Conservation (phyloP, 2,329 filamentous ascomycete species). For the Aureobasidium sp. region DNA sequence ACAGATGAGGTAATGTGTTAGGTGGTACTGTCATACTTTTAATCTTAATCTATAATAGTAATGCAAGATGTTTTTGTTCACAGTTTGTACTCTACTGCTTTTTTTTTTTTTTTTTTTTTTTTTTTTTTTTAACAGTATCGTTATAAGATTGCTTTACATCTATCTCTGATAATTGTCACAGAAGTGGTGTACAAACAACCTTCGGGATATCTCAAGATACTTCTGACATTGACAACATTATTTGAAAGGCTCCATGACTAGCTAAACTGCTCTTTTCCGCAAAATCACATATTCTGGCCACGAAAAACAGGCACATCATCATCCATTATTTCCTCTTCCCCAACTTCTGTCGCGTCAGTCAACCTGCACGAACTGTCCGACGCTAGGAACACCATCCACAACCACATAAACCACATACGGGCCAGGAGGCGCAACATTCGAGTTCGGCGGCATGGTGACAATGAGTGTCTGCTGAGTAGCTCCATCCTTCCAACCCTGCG, state of each 20-base stretch:
- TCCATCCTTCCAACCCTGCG: slow-evolving; percentile 17
- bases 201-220: too few relatives aligned
- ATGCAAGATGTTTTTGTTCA: background rate
- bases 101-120: background rate
- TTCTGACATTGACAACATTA: background rate
- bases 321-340: background rate
- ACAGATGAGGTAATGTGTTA: background rate
- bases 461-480: slow-evolving; percentile 42
- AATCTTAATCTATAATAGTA: background rate
- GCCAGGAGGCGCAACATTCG: slow-evolving; percentile 48
- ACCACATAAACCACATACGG: slow-evolving; percentile 54
- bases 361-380: slow-evolving; percentile 13
- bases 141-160: too few relatives aligned
- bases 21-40: background rate
- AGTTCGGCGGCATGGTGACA: slow-evolving; percentile 47
- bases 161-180: too few relatives aligned
- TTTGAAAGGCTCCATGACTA: background rate
- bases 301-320: background rate
- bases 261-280: background rate
- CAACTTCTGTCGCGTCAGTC: background rate
- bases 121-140: too few relatives aligned
- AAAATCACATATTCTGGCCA: background rate
- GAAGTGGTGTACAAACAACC: too few relatives aligned
- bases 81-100: background rate
- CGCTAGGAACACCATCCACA: slow-evolving; percentile 43